These are phyloP conservation scores for Trichosanthes cucumerina DNA, from an alignment of 306 rosid genomes.

Conservation along the genomic window DNA sequence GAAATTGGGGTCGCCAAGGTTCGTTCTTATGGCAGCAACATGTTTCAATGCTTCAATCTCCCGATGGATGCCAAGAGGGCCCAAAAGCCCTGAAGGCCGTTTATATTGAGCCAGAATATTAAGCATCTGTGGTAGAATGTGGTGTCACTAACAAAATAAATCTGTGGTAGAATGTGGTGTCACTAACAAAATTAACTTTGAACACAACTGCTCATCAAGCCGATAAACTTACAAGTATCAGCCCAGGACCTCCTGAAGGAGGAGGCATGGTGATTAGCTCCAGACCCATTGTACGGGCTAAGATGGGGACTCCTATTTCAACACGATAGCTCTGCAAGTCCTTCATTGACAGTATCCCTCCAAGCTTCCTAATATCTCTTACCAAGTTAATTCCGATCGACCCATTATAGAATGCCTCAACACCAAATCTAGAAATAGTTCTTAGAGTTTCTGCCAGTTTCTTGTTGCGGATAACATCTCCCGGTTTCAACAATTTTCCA, in stretches of 20 bases:
- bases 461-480: conserved; percentile 40
- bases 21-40: conserved; percentile 61
- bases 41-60: conserved; percentile 76
- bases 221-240: conserved; percentile 53
- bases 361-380: conserved; percentile 48
- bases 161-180: conserved; percentile 23
- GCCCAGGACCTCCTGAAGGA: conserved; percentile 77
- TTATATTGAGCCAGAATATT: conserved; percentile 62
- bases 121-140: conserved; percentile 40
- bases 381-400: conserved; percentile 43
- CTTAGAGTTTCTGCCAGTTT: conserved; percentile 46
- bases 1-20: conserved; percentile 81
- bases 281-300: conserved; percentile 35
- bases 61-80: conserved; percentile 60
- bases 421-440: conserved; percentile 40
- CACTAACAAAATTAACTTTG: not conserved
- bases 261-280: conserved; percentile 68
- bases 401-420: conserved; percentile 48
- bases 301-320: conserved; percentile 34
- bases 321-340: conserved; percentile 50
- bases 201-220: not conserved
- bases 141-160: not conserved
- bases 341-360: conserved; percentile 51
- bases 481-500: conserved; percentile 45
- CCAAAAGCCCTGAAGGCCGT: conserved; percentile 47